A percentile compares a stretch with the other conserved stretches of the same genome.
Conservation (phyloP, 2,329 filamentous ascomycete species). For the Dothideomycetes sp. region DNA sequence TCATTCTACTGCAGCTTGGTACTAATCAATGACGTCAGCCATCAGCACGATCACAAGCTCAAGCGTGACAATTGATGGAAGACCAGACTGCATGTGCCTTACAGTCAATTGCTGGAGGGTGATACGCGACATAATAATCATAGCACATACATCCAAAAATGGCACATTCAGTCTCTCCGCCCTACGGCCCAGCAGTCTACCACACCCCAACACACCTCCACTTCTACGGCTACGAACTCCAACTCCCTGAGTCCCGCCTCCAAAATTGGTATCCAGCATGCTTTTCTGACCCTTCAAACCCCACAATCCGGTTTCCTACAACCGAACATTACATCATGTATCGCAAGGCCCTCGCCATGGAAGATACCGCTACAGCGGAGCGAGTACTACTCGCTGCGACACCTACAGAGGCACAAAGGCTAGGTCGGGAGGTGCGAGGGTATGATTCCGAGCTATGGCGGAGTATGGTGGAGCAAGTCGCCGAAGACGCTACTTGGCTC, state of each 20-base stretch:
- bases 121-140: too few species aligned
- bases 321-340: slow-evolving; percentile 25
- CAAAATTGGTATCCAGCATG: slow-evolving; percentile 16
- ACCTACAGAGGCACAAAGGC: slow-evolving; percentile 16
- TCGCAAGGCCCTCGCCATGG: slow-evolving; percentile 23
- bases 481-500: slow-evolving; percentile 21
- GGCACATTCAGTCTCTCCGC: not conserved
- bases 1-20: too few species aligned
- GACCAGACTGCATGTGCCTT: too few species aligned
- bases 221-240: slow-evolving; percentile 14
- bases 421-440: slow-evolving; percentile 22
- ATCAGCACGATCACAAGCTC: too few species aligned
- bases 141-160: not conserved
- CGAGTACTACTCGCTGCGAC: slow-evolving; percentile 16
- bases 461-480: slow-evolving; percentile 16
- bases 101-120: not conserved
- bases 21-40: too few species aligned
- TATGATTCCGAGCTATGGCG: slow-evolving; percentile 21
- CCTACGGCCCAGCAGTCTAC: slow-evolving; percentile 6
- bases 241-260: slow-evolving; percentile 13
- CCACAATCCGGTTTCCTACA: slow-evolving; percentile 11
- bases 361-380: slow-evolving; percentile 16
- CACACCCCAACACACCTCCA: slow-evolving; percentile 14
- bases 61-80: too few species aligned
- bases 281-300: slow-evolving; percentile 10